These are phyloP conservation scores for Candida maris DNA, from an alignment of 805 yeast genomes.

Conservation along the genomic window DNA sequence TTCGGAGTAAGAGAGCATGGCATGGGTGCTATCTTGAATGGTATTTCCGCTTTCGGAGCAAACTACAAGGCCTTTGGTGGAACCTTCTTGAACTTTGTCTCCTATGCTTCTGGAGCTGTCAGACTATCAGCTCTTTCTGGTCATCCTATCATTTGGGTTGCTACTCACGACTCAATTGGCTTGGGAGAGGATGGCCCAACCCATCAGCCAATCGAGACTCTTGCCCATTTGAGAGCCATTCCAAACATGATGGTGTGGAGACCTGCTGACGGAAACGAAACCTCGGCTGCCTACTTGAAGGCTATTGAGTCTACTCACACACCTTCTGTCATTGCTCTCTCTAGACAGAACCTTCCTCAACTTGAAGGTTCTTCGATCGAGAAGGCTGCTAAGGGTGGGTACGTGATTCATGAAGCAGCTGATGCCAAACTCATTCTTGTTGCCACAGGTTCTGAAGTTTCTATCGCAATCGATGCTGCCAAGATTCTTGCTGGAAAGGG, in stretches of 20 bases:
- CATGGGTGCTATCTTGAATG: conserved; percentile 98
- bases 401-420: conserved; percentile 59
- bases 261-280: conserved; percentile 92
- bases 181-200: conserved; percentile 94
- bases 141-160: conserved; percentile 82
- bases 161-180: conserved; percentile 88
- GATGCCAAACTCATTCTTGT: conserved; percentile 72
- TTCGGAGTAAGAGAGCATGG: conserved; percentile 99
- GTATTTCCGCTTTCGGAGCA: conserved; percentile 88
- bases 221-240: conserved; percentile 80
- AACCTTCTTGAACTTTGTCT: conserved; percentile 91
- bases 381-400: conserved; percentile 94
- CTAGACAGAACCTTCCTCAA: conserved; percentile 90
- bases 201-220: conserved; percentile 87
- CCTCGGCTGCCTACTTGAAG: conserved; percentile 73
- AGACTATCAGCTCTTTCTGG: conserved; percentile 82
- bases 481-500: conserved; percentile 65
- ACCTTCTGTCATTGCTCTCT: conserved; percentile 71
- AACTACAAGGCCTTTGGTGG: conserved; percentile 92
- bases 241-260: conserved; percentile 86
- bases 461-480: conserved; percentile 77
- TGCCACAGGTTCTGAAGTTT: conserved; percentile 94
- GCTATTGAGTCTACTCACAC: conserved; percentile 60
- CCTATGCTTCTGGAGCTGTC: conserved; percentile 82
- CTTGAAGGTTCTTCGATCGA: conserved; percentile 88